Percentiles rank a stretch among this genome's conserved stretches.
These are phyloP conservation scores for Bacidia gigantensis DNA, from an alignment of 495 filamentous ascomycete species.

Conservation along the genomic window DNA sequence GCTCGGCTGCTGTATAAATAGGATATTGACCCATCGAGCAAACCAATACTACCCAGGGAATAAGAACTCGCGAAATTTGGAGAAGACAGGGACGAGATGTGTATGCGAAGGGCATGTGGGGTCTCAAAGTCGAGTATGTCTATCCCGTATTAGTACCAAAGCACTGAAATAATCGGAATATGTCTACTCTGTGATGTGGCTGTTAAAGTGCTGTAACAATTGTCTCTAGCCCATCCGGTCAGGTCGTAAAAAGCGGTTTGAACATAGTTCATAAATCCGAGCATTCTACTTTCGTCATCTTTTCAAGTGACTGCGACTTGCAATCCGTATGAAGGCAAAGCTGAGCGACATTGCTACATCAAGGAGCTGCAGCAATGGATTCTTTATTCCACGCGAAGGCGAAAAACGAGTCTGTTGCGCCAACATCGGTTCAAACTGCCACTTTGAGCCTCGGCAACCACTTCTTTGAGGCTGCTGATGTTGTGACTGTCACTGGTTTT, in stretches of 20 bases:
- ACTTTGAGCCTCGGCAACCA: no score
- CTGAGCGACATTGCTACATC: background rate
- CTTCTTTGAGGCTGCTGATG: no score
- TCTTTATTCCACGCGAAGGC: no score
- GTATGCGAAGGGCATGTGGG: constrained; percentile 64
- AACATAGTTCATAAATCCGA: constrained; percentile 97
- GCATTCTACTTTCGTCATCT: constrained; percentile 39
- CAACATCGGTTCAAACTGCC: no score
- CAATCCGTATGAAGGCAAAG: background rate
- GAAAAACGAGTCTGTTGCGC: no score
- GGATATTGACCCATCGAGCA: constrained; percentile 82
- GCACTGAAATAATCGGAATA: background rate
- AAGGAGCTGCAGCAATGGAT: no score
- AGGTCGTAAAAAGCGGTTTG: constrained; percentile 81
- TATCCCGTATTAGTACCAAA: constrained; percentile 20
- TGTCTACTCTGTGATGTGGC: constrained; percentile 64
- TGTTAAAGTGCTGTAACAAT: constrained; percentile 79
- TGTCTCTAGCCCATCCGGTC: constrained; percentile 83
- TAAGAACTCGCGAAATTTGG: constrained; percentile 88
- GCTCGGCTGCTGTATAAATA: constrained; percentile 80
- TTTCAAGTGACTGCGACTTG: background rate
- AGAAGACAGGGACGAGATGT: constrained; percentile 74
- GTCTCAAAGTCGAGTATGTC: constrained; percentile 75
- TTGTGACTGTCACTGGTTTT: no score
- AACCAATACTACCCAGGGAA: constrained; percentile 64